A percentile compares a stretch with the other conserved stretches of the same genome.
Evolutionary conservation across 2,329 filamentous ascomycete genomes (phyloP).

Genomic region (Sporothrix pseudoabietina): DNA sequence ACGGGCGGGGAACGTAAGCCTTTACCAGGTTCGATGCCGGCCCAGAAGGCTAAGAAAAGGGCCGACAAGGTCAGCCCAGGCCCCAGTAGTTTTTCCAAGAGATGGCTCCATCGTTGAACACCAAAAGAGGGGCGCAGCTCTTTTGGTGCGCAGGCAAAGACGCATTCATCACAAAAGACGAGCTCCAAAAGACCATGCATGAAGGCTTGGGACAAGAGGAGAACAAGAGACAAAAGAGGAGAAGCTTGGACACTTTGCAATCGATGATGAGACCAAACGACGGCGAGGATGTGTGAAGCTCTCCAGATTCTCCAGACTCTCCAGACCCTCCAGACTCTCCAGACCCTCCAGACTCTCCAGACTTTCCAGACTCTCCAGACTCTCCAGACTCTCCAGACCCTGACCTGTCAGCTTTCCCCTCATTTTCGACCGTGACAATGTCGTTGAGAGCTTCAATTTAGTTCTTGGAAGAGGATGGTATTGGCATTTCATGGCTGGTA

Average conservation of each 20-base stretch:
- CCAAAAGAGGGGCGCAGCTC: slow-evolving; percentile 4
- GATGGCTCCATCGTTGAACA: not conserved
- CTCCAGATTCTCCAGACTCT: not conserved
- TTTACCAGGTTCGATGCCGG: not conserved
- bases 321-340: not conserved
- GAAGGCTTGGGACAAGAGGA: not conserved
- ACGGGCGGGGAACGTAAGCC: slow-evolving; percentile 7
- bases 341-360: too few relatives aligned
- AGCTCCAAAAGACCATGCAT: not conserved
- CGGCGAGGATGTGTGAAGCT: not conserved
- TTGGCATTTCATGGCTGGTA: not conserved
- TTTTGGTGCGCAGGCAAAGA: not conserved
- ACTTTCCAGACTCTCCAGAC: not conserved
- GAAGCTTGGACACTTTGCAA: not conserved
- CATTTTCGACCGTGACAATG: not conserved
- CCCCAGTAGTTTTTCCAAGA: not conserved
- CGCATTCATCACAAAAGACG: not conserved
- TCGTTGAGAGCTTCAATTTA: not conserved
- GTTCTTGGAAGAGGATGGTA: not conserved
- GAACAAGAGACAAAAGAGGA: not conserved
- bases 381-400: not conserved
- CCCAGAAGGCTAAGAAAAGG: slow-evolving; percentile 7
- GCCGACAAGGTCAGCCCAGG: slow-evolving; percentile 15
- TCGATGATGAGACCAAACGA: not conserved
- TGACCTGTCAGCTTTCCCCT: not conserved